Evolutionary conservation across 371 early-diverging fungal genomes (phyloP).

Genomic region (Rhizopus sp.): DNA sequence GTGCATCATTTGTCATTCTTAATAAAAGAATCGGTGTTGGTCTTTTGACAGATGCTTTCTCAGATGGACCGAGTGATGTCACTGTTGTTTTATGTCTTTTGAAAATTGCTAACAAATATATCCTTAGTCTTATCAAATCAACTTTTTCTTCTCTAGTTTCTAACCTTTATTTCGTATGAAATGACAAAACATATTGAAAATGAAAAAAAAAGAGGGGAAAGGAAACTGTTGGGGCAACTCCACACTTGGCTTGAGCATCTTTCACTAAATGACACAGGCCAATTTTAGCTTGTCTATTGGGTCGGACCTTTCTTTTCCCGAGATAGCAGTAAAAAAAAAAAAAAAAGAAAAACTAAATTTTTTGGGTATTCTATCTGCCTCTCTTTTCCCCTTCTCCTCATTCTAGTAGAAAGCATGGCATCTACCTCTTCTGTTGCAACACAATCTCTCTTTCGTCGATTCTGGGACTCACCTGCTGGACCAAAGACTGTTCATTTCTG

Average conservation of each 20-base stretch:
- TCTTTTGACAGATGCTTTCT: conserved; percentile 10
- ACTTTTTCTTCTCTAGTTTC: neutral
- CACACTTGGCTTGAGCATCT: too few species aligned
- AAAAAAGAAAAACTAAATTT: neutral
- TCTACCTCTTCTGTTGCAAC: conserved; percentile 45
- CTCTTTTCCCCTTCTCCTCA: conserved; percentile 19
- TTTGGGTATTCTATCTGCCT: neutral
- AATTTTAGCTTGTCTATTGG: too few species aligned
- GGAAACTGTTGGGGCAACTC: too few species aligned
- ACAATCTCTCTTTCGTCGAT: conserved; percentile 61
- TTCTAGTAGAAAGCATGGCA: conserved; percentile 40
- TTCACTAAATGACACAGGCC: too few species aligned
- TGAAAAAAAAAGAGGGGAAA: too few species aligned
- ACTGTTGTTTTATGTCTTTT: conserved; percentile 13
- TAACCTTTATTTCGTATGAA: too few species aligned
- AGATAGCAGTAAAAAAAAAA: neutral
- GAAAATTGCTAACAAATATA: neutral
- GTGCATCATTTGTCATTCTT: conserved; percentile 6
- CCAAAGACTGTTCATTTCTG: conserved; percentile 49
- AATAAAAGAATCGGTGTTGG: conserved; percentile 27
- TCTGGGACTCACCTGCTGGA: conserved; percentile 78
- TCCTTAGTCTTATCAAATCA: neutral
- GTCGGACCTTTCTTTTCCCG: too few species aligned
- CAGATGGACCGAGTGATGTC: conserved; percentile 6
- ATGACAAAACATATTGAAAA: too few species aligned